Percentiles rank a stretch among this genome's conserved stretches.
Conservation (phyloP, 768 basidiomycete genomes). For the Russula sp. region DNA sequence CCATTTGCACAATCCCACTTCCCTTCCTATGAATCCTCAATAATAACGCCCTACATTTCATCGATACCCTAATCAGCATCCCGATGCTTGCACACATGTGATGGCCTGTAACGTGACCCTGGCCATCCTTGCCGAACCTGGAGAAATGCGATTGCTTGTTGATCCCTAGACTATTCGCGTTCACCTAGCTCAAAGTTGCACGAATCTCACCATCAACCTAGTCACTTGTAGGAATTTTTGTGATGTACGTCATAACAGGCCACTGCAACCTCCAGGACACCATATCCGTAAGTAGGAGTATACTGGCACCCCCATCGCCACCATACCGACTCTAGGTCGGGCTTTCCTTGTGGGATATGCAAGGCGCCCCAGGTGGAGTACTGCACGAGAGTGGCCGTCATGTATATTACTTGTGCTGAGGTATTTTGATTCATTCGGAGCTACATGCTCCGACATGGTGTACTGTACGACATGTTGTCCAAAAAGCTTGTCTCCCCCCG, state of each 20-base stretch:
- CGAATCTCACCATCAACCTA: neutral
- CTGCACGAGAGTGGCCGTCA: neutral
- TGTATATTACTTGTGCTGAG: neutral
- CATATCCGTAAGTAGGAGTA: neutral
- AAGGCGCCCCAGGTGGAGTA: neutral
- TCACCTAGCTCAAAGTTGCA: neutral
- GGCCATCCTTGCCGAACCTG: neutral
- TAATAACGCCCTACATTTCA: neutral
- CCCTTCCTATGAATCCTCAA: neutral
- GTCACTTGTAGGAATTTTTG: neutral
- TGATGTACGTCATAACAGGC: neutral
- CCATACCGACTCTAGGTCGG: neutral
- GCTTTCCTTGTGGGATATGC: neutral
- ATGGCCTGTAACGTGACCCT: neutral
- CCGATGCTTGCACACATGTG: neutral
- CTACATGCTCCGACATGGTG: neutral
- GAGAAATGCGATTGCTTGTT: neutral
- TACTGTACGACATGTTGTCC: too few species aligned
- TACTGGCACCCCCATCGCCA: neutral
- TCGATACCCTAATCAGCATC: neutral
- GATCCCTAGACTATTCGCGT: neutral
- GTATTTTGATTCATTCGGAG: neutral
- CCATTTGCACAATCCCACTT: neutral
- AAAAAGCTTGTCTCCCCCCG: neutral
- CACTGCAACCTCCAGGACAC: neutral